Conservation (phyloP, 306 rosid species). For the Vigna trinervia region DNA sequence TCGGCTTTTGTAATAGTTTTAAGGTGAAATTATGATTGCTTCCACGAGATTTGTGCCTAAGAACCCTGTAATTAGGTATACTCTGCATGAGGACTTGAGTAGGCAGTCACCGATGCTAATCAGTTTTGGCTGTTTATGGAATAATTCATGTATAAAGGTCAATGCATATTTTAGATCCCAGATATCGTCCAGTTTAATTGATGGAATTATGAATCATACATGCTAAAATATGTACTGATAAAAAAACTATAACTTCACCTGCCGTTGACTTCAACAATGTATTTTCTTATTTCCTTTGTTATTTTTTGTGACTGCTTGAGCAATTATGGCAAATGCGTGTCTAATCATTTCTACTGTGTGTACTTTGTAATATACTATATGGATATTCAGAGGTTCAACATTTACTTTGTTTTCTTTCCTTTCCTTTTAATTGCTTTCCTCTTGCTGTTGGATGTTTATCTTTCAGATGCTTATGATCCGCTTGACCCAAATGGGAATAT, state of each 20-base stretch:
- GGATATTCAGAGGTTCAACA: slow-evolving; percentile 11
- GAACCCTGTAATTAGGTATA: slow-evolving; percentile 15
- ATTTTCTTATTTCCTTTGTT: slow-evolving; percentile 14
- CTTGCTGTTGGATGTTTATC: slow-evolving; percentile 19
- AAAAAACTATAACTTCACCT: slow-evolving; percentile 9
- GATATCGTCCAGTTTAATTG: not conserved
- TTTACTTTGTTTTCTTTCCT: not conserved
- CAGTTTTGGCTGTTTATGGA: slow-evolving; percentile 27
- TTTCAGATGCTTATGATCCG: slow-evolving; percentile 80
- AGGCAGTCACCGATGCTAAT: not conserved
- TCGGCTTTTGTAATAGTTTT: slow-evolving; percentile 16
- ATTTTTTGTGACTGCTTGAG: slow-evolving; percentile 2
- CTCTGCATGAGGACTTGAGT: slow-evolving; percentile 1
- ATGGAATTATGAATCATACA: slow-evolving; percentile 9
- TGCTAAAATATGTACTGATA: not conserved
- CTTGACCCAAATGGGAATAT: slow-evolving; percentile 85
- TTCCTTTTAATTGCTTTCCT: slow-evolving; percentile 5
- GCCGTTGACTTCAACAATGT: slow-evolving; percentile 23
- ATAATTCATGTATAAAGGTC: slow-evolving; percentile 16
- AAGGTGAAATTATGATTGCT: not conserved
- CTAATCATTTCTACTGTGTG: slow-evolving; percentile 5
- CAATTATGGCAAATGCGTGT: slow-evolving; percentile 2
- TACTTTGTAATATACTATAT: not conserved
- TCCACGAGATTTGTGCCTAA: slow-evolving; percentile 7
- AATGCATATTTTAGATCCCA: not conserved